These are phyloP conservation scores for Fusarium piperis DNA, from an alignment of 2,329 filamentous ascomycete species.

Conservation along the genomic window DNA sequence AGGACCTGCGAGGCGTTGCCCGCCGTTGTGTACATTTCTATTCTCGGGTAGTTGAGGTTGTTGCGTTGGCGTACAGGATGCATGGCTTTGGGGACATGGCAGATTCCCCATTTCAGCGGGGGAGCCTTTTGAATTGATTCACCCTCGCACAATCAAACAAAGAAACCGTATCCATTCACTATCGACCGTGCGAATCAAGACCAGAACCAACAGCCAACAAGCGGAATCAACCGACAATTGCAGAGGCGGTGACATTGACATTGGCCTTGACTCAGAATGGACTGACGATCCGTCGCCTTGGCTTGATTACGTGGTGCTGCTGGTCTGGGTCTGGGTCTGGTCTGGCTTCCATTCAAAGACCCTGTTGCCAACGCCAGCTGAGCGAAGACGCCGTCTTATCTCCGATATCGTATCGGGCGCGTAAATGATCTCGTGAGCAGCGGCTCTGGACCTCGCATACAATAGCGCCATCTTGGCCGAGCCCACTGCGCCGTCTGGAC, in stretches of 20 bases:
- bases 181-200: conserved; percentile 1
- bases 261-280: conserved; percentile 30
- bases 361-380: conserved; percentile 12
- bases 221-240: conserved; percentile 9
- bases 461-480: conserved; percentile 31
- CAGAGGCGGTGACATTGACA: conserved; percentile 31
- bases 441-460: conserved; percentile 17
- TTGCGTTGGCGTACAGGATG: conserved; percentile 42
- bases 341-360: conserved; percentile 1
- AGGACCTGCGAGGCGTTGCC: conserved; percentile 33
- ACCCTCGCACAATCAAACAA: conserved; percentile 18
- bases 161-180: neutral
- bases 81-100: conserved; percentile 25
- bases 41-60: conserved; percentile 33
- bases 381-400: conserved; percentile 34
- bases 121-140: conserved; percentile 33
- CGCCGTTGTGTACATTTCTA: conserved; percentile 37
- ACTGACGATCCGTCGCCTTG: conserved; percentile 35
- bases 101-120: conserved; percentile 30
- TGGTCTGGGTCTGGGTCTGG: conserved; percentile 11
- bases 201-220: neutral
- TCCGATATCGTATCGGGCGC: conserved; percentile 44
- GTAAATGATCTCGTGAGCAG: conserved; percentile 39
- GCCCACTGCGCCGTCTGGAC: neutral
- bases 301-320: conserved; percentile 34